A percentile compares a stretch with the other conserved stretches of the same genome.
These are phyloP conservation scores for Stachybotrys echinatus DNA, from an alignment of 2,329 filamentous ascomycete genomes.

Conservation along the genomic window DNA sequence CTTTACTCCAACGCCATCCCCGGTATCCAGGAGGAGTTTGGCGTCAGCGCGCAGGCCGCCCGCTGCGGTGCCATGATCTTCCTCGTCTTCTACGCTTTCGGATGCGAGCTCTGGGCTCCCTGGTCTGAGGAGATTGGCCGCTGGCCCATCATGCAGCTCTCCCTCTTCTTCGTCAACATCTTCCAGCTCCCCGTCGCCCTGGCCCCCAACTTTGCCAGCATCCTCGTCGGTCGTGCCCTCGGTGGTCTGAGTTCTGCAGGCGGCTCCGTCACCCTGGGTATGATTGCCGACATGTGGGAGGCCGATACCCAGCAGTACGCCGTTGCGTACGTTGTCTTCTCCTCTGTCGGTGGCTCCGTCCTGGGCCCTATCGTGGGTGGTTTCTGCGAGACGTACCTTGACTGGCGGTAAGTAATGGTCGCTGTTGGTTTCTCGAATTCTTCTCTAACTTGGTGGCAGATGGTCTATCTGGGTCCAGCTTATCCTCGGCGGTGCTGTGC, in stretches of 20 bases:
- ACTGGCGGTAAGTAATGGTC: constrained; percentile 52
- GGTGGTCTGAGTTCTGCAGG: constrained; percentile 68
- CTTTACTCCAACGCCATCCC: constrained; percentile 65
- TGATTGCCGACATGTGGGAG: constrained; percentile 72
- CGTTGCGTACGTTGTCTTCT: constrained; percentile 72
- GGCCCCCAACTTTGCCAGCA: constrained; percentile 65
- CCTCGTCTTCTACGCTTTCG: constrained; percentile 75
- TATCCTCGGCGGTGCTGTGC: constrained; percentile 68
- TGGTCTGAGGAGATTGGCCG: constrained; percentile 82
- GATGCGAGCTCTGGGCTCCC: constrained; percentile 83
- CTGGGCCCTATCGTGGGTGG: constrained; percentile 75
- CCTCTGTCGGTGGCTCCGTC: constrained; percentile 71
- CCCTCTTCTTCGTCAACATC: constrained; percentile 70
- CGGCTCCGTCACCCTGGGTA: constrained; percentile 67
- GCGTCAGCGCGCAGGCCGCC: constrained; percentile 62
- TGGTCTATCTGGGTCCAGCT: constrained; percentile 82
- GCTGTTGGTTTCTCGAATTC: neutral
- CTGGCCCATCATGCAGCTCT: constrained; percentile 68
- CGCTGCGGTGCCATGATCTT: constrained; percentile 74
- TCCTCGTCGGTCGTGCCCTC: constrained; percentile 65
- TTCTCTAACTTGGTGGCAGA: constrained; percentile 13
- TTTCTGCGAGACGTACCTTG: constrained; percentile 61
- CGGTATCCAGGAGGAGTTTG: constrained; percentile 63
- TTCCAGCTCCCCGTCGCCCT: constrained; percentile 69
- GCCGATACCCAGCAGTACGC: constrained; percentile 68